Evolutionary conservation across 2,329 filamentous ascomycete genomes (phyloP), one percentile per base, ranked within the genome.

Genomic region (Zymoseptoria pseudotritici): DNA sequence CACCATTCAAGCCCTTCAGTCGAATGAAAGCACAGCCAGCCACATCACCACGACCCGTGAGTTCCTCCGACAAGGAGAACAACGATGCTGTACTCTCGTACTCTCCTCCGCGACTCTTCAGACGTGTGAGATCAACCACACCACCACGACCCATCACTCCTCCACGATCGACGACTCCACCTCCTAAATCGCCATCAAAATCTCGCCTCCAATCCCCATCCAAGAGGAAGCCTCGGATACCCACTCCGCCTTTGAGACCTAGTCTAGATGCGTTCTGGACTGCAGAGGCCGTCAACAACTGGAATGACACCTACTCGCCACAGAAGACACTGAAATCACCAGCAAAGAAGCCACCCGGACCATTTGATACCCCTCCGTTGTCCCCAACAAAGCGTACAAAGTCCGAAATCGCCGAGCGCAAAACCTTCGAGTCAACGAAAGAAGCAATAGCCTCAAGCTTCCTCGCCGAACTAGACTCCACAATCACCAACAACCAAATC

Each of bases 391-490:
- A 77, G 62, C 70, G 69, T 10, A 61, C 70, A 58, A 63, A 74
- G 64, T 66, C 66, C 9, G 70, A 70, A 58, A 61, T 70, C 4
- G 74, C 75, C 67, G 75, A 52, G 4, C 85, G 82, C 69, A 88
- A 84, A 71, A 75, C 76, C 0, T 93, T 91, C 70, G 81, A 86
- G 11, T 73, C 77, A 8, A 72, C 70, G 9, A 92, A 90, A 71
- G 79, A 87, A 55, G 74, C 78, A 1, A 69, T 91, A 0, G 89
- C 89, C 0, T 77, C 80, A 53, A 66, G 72, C 0, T 93, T 93
- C 70, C 77, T 94, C 1, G 57, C 64, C 0, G 86, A 90, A 65
- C 83, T 94, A n/a, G 90, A 94, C 71, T 67, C 71, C 0, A 78
- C 75, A 49, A 83, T 93, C 65, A 86, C 87, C 0, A 67, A 78